phyloP scores from a whole-genome alignment of 768 basidiomycete genomes.

The Lentinula sp. region DNA sequence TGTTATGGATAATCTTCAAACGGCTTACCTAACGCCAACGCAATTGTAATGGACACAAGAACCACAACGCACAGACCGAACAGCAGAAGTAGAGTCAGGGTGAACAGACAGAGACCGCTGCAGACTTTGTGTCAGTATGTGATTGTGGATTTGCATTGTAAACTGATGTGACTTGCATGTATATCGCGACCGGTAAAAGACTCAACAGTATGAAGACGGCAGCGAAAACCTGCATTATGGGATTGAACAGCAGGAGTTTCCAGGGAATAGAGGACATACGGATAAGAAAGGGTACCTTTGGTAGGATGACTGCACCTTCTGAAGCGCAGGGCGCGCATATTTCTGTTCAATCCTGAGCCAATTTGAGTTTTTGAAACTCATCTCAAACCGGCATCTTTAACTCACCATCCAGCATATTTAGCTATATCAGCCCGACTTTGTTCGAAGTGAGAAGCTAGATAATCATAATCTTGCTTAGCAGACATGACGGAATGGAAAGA shows the following conservation, averaged over 20 bases:
- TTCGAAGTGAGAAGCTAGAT: neutral
- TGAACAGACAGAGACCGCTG: slow-evolving; percentile 22
- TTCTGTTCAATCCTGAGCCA: neutral
- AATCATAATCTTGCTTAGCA: neutral
- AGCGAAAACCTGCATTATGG: slow-evolving; percentile 19
- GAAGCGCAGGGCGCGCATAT: neutral
- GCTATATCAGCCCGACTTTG: neutral
- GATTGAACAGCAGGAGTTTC: neutral
- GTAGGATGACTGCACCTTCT: neutral
- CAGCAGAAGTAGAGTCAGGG: slow-evolving; percentile 17
- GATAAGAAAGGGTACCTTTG: neutral
- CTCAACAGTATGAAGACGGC: slow-evolving; percentile 20
- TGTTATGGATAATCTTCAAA: neutral
- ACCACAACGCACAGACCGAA: slow-evolving; percentile 17
- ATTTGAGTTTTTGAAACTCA: neutral
- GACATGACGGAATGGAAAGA: neutral
- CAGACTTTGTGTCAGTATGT: slow-evolving; percentile 7
- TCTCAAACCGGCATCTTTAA: neutral
- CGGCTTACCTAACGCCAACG: slow-evolving; percentile 17
- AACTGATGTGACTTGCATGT: slow-evolving; percentile 16
- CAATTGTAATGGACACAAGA: slow-evolving; percentile 13
- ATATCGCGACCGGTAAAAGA: slow-evolving; percentile 20
- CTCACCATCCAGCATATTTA: neutral
- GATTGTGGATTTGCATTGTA: neutral
- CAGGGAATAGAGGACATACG: neutral